Evolutionary conservation across 108 stramenopile genomes (phyloP), one percentile per base, ranked within the genome.

Genomic region (Mayamaea pseudoterrestris): DNA sequence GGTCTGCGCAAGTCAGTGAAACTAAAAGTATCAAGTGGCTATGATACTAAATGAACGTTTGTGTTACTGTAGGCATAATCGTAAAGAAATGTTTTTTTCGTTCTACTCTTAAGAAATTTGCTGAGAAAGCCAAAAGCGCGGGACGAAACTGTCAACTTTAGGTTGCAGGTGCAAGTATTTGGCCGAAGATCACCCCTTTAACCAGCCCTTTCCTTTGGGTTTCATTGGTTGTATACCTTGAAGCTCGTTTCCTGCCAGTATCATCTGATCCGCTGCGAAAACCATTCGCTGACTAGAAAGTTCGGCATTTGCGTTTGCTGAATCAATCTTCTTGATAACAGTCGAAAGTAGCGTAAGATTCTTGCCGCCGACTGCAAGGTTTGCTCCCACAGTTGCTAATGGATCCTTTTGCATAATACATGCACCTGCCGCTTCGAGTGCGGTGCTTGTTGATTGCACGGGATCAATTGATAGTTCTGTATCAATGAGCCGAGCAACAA

Each of bases 231-330:
- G 59, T 11, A 41, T 45, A 27, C 73, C 78, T 44, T 41, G 63
- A 42, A 84, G 58, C 27, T 80, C 68, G 27, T 61, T 77, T 27
- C 74, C 83, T 1, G 83, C 79, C 55, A 63, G 26, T 18, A 59
- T 62, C 76, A 86, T 73, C 44, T 55, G 56, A 27, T 71, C 52
- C n/a, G 73, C 49, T 5, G 79, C 83, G 60, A 61, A 86, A 23
- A 39, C 46, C 83, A 86, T 76, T 22, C 84, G 44, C 47, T 84
- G 76, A n/a, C 58, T 37, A 14, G 73, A 49, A 6, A 71, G 27
- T 35, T 56, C 37, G 3, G 52, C 66, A 36, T 67, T 62, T 32
- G 47, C 26, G 27, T 21, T n/a, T 24, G 30, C 37, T 7, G 50
- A 28, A 35, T 55, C 60, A 17, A 70, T 46, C 9, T 30, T 26